Conservation (phyloP, 352 stramenopile genomes). For the Globisporangium cystogenes region DNA sequence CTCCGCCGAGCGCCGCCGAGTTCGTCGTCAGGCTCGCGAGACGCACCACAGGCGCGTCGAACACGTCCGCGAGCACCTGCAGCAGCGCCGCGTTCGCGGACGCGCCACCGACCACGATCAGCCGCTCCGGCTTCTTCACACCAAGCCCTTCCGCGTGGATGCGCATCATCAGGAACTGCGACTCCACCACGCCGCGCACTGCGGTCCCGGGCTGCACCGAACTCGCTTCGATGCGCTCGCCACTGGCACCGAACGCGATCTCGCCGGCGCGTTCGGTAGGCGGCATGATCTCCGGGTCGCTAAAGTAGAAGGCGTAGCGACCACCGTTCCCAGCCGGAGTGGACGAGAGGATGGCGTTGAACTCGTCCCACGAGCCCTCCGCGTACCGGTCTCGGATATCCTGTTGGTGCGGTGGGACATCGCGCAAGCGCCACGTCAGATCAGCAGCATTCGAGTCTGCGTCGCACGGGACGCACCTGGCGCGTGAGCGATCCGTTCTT, state of each 20-base stretch:
- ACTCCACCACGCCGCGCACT: constrained; percentile 61
- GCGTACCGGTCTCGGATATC: constrained; percentile 40
- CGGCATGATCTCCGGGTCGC: constrained; percentile 65
- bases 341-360: constrained; percentile 37
- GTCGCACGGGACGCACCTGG: constrained; percentile 21
- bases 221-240: constrained; percentile 12
- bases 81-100: constrained; percentile 50
- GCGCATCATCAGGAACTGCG: constrained; percentile 54
- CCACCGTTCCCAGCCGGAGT: constrained; percentile 40
- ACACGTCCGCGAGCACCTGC: constrained; percentile 57
- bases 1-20: constrained; percentile 44
- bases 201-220: constrained; percentile 18
- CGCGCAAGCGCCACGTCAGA: not conserved
- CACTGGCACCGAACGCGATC: constrained; percentile 22
- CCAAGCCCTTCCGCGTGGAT: constrained; percentile 52
- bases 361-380: constrained; percentile 41
- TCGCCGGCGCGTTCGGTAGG: constrained; percentile 36
- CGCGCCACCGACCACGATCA: constrained; percentile 60
- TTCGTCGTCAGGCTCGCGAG: constrained; percentile 28
- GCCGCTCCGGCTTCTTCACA: constrained; percentile 33
- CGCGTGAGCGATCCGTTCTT: constrained; percentile 80
- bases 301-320: constrained; percentile 52
- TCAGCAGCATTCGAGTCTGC: not conserved
- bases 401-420: constrained; percentile 2
- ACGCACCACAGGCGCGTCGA: constrained; percentile 45